Conservation (phyloP, 1,284 basidiomycete genomes). For the Naganishia sp. region DNA sequence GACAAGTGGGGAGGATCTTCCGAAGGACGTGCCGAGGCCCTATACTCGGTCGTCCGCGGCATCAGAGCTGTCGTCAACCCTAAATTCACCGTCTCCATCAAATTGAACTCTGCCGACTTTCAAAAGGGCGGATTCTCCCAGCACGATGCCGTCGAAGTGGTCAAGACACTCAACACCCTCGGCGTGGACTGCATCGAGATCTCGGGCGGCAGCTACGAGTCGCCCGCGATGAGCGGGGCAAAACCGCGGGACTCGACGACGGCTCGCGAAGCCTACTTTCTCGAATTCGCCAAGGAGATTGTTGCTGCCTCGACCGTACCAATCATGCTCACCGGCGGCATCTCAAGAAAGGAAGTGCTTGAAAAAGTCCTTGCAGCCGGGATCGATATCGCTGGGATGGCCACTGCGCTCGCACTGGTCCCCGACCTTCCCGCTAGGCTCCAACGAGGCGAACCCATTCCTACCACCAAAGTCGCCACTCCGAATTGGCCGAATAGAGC, state of each 20-base stretch:
- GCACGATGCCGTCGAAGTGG: slow-evolving; percentile 56
- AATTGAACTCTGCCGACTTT: slow-evolving; percentile 56
- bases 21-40: slow-evolving; percentile 51
- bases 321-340: slow-evolving; percentile 19
- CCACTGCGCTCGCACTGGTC: slow-evolving; percentile 8
- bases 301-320: slow-evolving; percentile 32
- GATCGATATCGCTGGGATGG: slow-evolving; percentile 1
- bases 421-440: slow-evolving; percentile 5
- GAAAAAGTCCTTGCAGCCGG: slow-evolving; percentile 8
- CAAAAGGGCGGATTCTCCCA: slow-evolving; percentile 40
- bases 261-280: slow-evolving; percentile 54
- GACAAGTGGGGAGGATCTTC: slow-evolving; percentile 54
- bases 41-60: slow-evolving; percentile 49
- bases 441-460: background rate
- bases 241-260: slow-evolving; percentile 50
- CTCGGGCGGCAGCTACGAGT: slow-evolving; percentile 56
- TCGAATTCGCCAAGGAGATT: slow-evolving; percentile 37
- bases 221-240: slow-evolving; percentile 40
- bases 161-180: slow-evolving; percentile 55
- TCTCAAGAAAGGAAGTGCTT: slow-evolving; percentile 5
- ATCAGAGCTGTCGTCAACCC: slow-evolving; percentile 46
- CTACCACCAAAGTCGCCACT: background rate
- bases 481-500: slow-evolving; percentile 9
- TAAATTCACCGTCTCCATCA: slow-evolving; percentile 57
- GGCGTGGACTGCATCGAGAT: slow-evolving; percentile 59